Base-by-base conservation (phyloP, 2,329 filamentous ascomycete genomes). In the Ophiostoma australiae region DNA sequence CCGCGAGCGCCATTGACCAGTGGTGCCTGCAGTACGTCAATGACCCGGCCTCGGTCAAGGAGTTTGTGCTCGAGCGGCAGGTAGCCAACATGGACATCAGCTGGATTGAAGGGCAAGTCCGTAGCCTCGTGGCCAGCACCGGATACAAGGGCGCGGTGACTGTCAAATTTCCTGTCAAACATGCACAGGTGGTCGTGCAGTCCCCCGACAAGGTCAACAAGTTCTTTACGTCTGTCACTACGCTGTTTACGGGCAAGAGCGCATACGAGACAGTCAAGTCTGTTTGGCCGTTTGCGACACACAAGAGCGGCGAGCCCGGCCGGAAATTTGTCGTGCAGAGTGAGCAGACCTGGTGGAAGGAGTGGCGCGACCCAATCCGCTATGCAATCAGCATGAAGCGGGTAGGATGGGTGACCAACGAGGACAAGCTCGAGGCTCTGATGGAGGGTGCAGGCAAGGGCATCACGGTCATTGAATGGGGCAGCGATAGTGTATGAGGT, bases 261-360 rank as follows among this genome's bases (percentile, higher is more conserved):
- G 83, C 81, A 73, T 87, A 87, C 73, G 85, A 87, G 76, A 83
- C 86, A 2, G 80, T 85, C 68, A 85, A 86, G 76, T 80, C 82
- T 0, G 81, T 87, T 1, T 88, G 86, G 85, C 86, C 85, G 3
- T 87, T 86, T 77, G 85, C 85, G 1, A 84, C 83, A 73, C 78
- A 80, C 3, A 79, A 76, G 75, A 82, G 78, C 74, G 84, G 79
- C 55, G 83, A 84, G 73, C 76, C 73, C n/a, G 81, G 76, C 15
- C 80, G 83, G 68, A 77, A 77, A 69, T 86, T 81, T 73, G 79
- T 80, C 3, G 84, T 87, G n/a, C 84, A 86, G 76, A 84, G 81
- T 71, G 85, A 88, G 77, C 84, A 86, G 75, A 80, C 80, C 2
- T 87, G 85, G 85, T 87, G 85, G 82, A 78, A 79, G 68, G 82